Percentiles rank a stretch among this genome's conserved stretches.
phyloP scores from a whole-genome alignment of 108 stramenopile genomes.

The Nannochloropsis gaditana region DNA sequence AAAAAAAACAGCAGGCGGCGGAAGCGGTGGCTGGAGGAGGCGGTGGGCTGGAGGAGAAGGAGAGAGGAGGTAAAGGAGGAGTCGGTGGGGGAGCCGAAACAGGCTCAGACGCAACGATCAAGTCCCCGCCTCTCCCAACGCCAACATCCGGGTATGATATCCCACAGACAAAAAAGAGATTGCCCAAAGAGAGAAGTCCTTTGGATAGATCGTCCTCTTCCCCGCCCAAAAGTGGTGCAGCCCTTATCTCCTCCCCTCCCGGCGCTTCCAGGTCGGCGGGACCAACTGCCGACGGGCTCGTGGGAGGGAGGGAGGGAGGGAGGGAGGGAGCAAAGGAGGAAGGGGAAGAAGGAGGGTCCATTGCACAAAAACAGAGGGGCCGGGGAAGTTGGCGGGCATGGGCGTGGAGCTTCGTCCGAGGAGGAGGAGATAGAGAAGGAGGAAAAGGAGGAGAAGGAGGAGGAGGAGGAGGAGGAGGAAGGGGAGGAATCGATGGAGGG shows the following conservation, averaged over 20 bases:
- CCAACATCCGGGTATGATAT: too few species aligned
- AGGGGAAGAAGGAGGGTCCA: not conserved
- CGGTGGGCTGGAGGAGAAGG: not conserved
- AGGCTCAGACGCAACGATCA: too few species aligned
- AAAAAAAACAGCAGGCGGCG: not conserved
- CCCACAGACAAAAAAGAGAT: too few species aligned
- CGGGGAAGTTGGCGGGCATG: not conserved
- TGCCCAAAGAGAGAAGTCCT: too few species aligned
- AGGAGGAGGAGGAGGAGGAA: not conserved
- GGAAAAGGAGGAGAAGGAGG: not conserved
- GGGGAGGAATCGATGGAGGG: not conserved
- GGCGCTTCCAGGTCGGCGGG: too few species aligned
- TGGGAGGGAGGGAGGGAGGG: not conserved
- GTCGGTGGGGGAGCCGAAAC: too few species aligned
- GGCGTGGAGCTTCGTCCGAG: not conserved
- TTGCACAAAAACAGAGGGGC: too few species aligned
- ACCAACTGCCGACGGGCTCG: too few species aligned
- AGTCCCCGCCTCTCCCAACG: too few species aligned
- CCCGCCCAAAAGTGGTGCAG: too few species aligned
- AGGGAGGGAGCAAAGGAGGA: constrained; percentile 3
- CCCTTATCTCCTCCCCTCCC: too few species aligned
- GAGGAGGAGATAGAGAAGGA: not conserved
- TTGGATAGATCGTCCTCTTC: too few species aligned
- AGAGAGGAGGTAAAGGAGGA: not conserved
- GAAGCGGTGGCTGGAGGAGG: not conserved